These are phyloP conservation scores for Periconia digitata DNA, from an alignment of 2,329 filamentous ascomycete genomes.

Conservation along the genomic window DNA sequence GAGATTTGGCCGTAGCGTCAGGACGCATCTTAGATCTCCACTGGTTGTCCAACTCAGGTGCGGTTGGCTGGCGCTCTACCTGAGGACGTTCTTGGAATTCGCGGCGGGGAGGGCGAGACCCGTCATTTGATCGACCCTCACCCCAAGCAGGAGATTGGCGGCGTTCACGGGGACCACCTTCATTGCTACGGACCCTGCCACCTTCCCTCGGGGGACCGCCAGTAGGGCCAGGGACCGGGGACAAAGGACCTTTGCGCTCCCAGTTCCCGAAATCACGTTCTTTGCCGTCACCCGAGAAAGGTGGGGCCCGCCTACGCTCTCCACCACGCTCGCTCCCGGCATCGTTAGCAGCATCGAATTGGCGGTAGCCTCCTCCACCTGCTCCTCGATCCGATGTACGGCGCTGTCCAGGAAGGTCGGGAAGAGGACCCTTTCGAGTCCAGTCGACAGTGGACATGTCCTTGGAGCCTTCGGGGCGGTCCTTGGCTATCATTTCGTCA, in stretches of 20 bases:
- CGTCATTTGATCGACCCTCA: conserved; percentile 69
- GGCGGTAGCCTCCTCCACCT: conserved; percentile 49
- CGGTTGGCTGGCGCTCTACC: conserved; percentile 73
- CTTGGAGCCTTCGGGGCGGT: conserved; percentile 71
- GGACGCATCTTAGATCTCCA: conserved; percentile 92
- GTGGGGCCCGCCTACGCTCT: conserved; percentile 64
- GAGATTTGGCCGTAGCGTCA: conserved; percentile 66
- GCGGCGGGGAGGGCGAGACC: conserved; percentile 76
- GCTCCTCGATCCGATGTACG: conserved; percentile 55
- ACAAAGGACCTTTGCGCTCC: conserved; percentile 91
- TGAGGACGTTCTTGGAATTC: conserved; percentile 70
- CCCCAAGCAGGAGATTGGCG: conserved; percentile 72
- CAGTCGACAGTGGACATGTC: conserved; percentile 74
- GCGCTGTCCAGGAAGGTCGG: conserved; percentile 66
- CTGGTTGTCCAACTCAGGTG: conserved; percentile 88
- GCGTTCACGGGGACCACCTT: conserved; percentile 45
- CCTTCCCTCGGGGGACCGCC: conserved; percentile 53
- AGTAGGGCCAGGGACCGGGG: conserved; percentile 60
- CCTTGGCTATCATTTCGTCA: conserved; percentile 68
- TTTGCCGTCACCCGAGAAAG: conserved; percentile 71
- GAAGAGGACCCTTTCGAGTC: conserved; percentile 88
- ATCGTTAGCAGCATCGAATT: conserved; percentile 56
- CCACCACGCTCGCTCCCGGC: conserved; percentile 65
- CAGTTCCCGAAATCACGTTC: conserved; percentile 82
- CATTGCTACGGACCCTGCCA: conserved; percentile 59